Conservation (phyloP, 805 yeast species). For the Teunomyces panamensis region DNA sequence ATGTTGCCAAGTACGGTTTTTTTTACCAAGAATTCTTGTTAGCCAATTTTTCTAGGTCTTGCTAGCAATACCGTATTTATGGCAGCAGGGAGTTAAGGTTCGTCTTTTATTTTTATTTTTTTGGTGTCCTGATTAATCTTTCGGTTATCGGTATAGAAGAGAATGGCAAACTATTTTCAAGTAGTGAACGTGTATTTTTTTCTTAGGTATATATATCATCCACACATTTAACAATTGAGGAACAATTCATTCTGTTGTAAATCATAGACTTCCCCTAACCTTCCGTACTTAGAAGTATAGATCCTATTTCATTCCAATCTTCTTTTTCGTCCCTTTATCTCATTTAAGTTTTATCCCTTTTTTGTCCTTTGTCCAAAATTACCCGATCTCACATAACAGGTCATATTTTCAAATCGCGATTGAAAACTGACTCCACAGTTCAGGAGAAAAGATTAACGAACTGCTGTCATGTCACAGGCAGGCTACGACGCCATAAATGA, state of each 20-base stretch:
- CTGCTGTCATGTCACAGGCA: background rate
- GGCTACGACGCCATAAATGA: conserved; percentile 2
- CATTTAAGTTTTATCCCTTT: background rate
- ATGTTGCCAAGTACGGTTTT: background rate
- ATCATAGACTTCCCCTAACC: background rate
- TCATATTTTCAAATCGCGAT: background rate
- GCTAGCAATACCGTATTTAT: background rate
- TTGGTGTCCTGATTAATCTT: background rate
- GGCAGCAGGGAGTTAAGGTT: background rate
- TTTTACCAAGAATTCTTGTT: background rate
- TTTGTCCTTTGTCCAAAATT: background rate
- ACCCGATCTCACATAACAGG: background rate
- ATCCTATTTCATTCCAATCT: background rate
- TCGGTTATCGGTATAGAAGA: background rate
- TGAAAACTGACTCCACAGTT: background rate
- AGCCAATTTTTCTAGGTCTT: background rate
- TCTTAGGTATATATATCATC: background rate
- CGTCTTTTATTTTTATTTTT: background rate
- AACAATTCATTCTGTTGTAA: background rate
- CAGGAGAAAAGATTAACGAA: background rate
- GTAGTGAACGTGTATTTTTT: background rate
- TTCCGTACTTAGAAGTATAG: background rate
- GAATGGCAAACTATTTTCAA: background rate
- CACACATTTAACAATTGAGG: background rate
- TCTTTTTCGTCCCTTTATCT: background rate